Base-by-base conservation (phyloP, 1,284 basidiomycete genomes). In the Bondarzewia mesenterica region DNA sequence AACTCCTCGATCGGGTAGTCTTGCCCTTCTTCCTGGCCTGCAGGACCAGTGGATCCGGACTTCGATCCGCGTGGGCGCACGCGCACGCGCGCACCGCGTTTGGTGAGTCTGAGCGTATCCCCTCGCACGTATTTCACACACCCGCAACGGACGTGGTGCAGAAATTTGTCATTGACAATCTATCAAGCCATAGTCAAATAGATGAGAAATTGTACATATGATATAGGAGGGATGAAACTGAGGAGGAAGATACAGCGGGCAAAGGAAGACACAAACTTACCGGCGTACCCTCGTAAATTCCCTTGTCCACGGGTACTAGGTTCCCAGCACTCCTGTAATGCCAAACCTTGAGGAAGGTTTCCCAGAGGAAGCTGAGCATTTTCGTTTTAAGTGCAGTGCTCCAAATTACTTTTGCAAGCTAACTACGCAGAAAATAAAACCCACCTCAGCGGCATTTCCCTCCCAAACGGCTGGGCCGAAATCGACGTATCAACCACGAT, bases 91-190 rank as follows among this genome's bases (percentile, higher is more conserved):
- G 81, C 68, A 4, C 78, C 78, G 18, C 60, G 48, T 12, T 62
- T 57, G 7, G 69, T 74, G 41, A 81, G 61, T 3, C 68, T 63
- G 26, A 71, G 52, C 0, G 76, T 72, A 52, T 81, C 76, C 4
- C 78, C 78, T 4, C 80, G 76, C 20, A 78, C 60, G 57, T 83
- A 82, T 27, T 66, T 57, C 50, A 77, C 74, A 32, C 61, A 58
- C 5, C 77, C 76, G 2, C 62, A 52, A 26, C 76, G 72, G 37
- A 82, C 73, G 51, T 80, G 71, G 1, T 60, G 46, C 5, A 83
- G 66, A 50, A 80, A 78, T 8, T 66, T 69, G 54, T 79, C 74
- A 60, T 83, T 83, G 32, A 83, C 79, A 44, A 80, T 63, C 71
- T 66, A 45, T 16, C 16, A 38, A 5, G 26, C 3, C 22, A 32